Evolutionary conservation across 1,284 basidiomycete species (phyloP), one percentile per base, ranked within the genome.

Genomic region (Microbotryomycetes sp.): DNA sequence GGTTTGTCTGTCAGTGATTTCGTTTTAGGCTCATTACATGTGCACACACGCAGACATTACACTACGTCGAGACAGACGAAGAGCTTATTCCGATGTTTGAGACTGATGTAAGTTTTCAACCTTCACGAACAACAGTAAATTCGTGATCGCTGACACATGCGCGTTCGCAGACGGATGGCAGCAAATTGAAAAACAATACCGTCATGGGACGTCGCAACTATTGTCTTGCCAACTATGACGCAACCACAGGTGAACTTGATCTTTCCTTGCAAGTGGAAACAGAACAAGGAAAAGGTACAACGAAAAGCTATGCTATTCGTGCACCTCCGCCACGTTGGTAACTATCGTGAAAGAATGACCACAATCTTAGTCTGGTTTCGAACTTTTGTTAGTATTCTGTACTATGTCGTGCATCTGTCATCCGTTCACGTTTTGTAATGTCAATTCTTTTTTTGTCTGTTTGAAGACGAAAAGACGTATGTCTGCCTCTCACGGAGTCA

Each of bases 181-280:
- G 81, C 2, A 86, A 86, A 72, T 84, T 86, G 68, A 89, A 76
- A 54, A 67, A 72, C 49, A 75, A 73, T 56, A 76, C 74, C 7
- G 61, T 70, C 47, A 67, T 73, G 48, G 54, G 64, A 22, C 81
- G 84, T 54, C 82, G 94, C 48, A 98, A 98, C 76, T 98, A 91
- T 84, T 88, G 90, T 70, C 81, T 81, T n/a, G 83, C 89, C 5
- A 78, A 82, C 31, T 87, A 83, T 77, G 81, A 88, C 48, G 71
- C 75, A 4, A 56, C 70, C 1, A 81, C 81, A 1, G 86, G 86
- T 0, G 86, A 88, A 19, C 74, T 97, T 56, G 76, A 83, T n/a
- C 97, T 92, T 67, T 88, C 92, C 69, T 83, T 97, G 67, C 83
- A 88, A 2, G 84, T 97, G 4, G 94, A 98, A 76, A 88, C 83